Percentiles rank a stretch among this genome's conserved stretches.
Conservation (phyloP, 225 moss, liverwort and hornwort genomes). For the Physcomitrium patens region DNA sequence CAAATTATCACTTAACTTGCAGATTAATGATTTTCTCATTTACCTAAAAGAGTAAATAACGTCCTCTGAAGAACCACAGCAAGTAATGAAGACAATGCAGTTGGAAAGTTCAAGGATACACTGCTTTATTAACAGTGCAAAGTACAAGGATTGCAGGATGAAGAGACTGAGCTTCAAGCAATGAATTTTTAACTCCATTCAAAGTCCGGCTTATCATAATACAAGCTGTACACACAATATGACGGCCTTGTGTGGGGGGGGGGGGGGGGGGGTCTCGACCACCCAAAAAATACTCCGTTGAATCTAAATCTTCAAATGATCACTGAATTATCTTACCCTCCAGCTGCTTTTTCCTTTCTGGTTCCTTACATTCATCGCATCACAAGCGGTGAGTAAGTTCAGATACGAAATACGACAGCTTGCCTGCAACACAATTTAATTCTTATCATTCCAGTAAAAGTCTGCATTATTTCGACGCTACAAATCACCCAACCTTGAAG, state of each 20-base stretch:
- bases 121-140: too few relatives aligned
- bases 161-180: not conserved
- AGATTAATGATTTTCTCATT: too few relatives aligned
- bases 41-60: too few relatives aligned
- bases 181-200: slow-evolving; percentile 23
- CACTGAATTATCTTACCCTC: slow-evolving; percentile 15
- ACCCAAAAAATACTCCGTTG: slow-evolving; percentile 46
- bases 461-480: not conserved
- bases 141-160: not conserved
- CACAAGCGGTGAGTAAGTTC: slow-evolving; percentile 7
- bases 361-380: slow-evolving; percentile 17
- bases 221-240: slow-evolving; percentile 50
- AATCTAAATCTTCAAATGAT: slow-evolving; percentile 28
- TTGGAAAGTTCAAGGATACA: too few relatives aligned
- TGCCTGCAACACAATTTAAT: slow-evolving; percentile 7
- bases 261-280: slow-evolving; percentile 37
- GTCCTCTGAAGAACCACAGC: too few relatives aligned
- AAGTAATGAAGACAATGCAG: too few relatives aligned
- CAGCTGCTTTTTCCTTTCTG: slow-evolving; percentile 10
- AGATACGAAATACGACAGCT: slow-evolving; percentile 1
- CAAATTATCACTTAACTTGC: too few relatives aligned
- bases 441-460: not conserved
- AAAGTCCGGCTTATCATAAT: slow-evolving; percentile 45
- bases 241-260: too few relatives aligned
- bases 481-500: slow-evolving; percentile 17